Conservation (phyloP, 176 grass and related monocot species). For the Musa itinerans region DNA sequence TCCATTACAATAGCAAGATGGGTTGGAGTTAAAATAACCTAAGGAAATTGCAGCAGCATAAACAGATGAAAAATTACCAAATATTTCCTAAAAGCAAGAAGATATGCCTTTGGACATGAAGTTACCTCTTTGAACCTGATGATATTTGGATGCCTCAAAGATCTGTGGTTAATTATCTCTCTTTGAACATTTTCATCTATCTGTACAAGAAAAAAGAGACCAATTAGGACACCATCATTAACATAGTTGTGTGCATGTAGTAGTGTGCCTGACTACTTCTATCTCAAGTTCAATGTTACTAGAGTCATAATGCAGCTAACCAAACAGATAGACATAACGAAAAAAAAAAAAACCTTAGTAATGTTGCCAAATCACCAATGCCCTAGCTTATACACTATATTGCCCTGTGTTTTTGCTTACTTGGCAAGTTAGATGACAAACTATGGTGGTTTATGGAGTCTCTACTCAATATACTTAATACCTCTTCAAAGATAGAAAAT, state of each 20-base stretch:
- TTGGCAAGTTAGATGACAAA: not conserved
- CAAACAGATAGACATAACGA: not conserved
- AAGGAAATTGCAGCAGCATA: not conserved
- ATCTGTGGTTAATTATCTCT: slow-evolving; percentile 99
- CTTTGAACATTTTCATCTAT: slow-evolving; percentile 99
- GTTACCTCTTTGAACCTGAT: slow-evolving; percentile 98
- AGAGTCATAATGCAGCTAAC: not conserved
- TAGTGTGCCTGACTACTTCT: not conserved
- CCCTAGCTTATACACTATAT: not conserved
- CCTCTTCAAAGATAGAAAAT: not conserved
- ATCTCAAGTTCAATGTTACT: not conserved
- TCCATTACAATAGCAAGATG: slow-evolving; percentile 99
- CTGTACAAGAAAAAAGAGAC: slow-evolving; percentile 23
- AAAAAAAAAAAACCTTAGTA: not conserved
- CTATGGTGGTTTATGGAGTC: not conserved
- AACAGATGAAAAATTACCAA: not conserved
- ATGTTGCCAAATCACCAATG: not conserved
- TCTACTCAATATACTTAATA: not conserved
- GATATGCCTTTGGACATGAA: not conserved
- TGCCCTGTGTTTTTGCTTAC: not conserved
- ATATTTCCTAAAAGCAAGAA: not conserved
- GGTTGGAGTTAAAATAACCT: slow-evolving; percentile 97
- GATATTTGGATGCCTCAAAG: slow-evolving; percentile 91
- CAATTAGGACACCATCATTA: not conserved
- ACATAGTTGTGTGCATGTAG: not conserved